Conservation (phyloP, 208 protist species). For the Naegleria lovaniensis region DNA sequence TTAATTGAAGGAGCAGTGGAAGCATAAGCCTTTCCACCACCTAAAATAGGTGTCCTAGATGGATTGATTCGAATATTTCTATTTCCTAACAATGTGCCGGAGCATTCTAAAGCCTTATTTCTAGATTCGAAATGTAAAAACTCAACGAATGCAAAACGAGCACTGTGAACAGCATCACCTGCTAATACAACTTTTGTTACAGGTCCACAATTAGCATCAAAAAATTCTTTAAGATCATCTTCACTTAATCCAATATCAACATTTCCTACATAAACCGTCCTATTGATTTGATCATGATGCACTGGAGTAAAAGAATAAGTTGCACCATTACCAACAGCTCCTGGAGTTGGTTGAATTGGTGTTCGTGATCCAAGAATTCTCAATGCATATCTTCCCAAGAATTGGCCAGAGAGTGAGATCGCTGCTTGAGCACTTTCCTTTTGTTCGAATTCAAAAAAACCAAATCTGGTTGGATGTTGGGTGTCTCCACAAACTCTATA, state of each 20-base stretch:
- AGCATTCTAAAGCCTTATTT: background rate
- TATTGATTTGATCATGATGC: background rate
- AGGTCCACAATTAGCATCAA: background rate
- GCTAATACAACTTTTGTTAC: background rate
- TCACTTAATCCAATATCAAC: background rate
- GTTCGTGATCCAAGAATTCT: background rate
- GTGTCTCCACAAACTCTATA: background rate
- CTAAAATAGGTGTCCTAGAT: background rate
- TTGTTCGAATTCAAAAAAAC: background rate
- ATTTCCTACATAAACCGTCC: slow-evolving; percentile 3
- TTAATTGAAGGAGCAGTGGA: background rate
- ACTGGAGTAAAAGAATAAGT: background rate
- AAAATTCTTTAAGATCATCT: background rate
- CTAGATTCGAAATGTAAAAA: slow-evolving; percentile 1
- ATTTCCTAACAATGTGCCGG: background rate
- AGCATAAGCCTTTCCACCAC: background rate
- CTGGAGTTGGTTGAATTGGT: background rate
- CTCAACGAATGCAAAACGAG: background rate
- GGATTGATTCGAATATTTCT: background rate
- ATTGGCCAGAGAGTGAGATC: background rate
- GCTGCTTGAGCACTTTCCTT: background rate
- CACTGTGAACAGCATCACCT: background rate
- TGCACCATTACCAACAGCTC: background rate
- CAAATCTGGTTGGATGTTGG: background rate
- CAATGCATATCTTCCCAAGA: background rate